Base-by-base conservation (phyloP, 192 early-diverging fungal genomes). In the Linnemannia zychae region DNA sequence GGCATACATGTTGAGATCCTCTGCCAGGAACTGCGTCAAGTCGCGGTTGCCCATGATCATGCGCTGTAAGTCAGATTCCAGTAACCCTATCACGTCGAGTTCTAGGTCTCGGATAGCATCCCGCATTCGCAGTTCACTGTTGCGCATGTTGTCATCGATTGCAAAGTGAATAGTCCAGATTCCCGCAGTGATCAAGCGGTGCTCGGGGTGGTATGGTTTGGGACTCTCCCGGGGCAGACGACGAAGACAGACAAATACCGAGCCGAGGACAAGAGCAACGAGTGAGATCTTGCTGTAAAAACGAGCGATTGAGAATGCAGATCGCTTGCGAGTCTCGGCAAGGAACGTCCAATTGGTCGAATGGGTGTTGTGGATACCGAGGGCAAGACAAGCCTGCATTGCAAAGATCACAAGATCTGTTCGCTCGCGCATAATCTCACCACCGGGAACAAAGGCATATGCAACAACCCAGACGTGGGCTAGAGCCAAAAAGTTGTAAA, bases 111-210 rank as follows among this genome's bases (percentile, higher is more conserved):
- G 92, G 79, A 95, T 92, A 4, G 90, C 92, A 47, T 89, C 90
- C 40, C 91, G 88, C 82, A 95, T 94, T 44, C 92, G 88, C 46
- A 88, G 77, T 50, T 94, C 93, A 65, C 91, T 92, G 69, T 92
- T 90, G 91, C 92, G 94, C 94, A 94, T 94, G 87, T 94, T 92
- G 87, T 95, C 93, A 84, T 95, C 94, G 44, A 95, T 84, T 38
- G 91, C 94, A 80, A 95, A 95, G 88, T 95, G 94, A 77, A 95
- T 92, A 1, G 94, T 95, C 94, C 94, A 95, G 72, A 95, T 95
- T 20, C 88, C 94, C 33, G 91, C 90, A 15, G 94, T 95, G 49
- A 95, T 80, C 33, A 91, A 76, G 40, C 92, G 91, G 72, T 93
- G 87, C 44, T 91, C 90, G 6, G 90, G 88, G 65, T 88, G 91